Conservation (phyloP, 345 rosid species). For the Boechera stricta region DNA sequence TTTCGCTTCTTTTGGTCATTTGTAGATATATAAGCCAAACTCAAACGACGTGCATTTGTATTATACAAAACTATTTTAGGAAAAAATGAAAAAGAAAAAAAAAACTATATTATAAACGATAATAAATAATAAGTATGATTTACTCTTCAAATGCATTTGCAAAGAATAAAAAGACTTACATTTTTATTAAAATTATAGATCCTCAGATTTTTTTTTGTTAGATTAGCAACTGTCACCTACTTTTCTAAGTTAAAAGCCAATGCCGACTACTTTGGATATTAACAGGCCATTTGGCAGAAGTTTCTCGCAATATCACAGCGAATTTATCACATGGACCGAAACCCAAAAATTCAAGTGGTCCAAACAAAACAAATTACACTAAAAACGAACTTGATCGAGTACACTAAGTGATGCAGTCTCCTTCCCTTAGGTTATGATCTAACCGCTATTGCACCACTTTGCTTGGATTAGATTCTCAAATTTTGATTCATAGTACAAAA, state of each 20-base stretch:
- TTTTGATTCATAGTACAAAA: not conserved
- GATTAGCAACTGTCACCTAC: not conserved
- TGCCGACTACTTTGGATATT: not conserved
- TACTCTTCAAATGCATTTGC: not conserved
- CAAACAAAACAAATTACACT: not conserved
- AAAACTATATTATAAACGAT: too few relatives aligned
- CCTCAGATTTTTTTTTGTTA: not conserved
- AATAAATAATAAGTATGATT: too few relatives aligned
- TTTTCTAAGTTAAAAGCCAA: not conserved
- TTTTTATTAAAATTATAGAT: too few relatives aligned
- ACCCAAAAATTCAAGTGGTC: not conserved
- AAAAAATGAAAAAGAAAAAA: not conserved
- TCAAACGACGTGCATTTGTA: not conserved
- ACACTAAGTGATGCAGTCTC: not conserved
- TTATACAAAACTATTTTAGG: not conserved
- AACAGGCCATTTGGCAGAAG: not conserved
- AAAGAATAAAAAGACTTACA: not conserved
- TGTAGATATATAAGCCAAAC: conserved; percentile 1
- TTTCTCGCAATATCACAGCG: too few relatives aligned
- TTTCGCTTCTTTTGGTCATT: not conserved
- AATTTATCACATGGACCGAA: not conserved
- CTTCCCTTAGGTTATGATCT: not conserved
- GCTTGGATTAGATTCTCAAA: not conserved
- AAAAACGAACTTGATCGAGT: too few relatives aligned
- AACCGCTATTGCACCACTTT: not conserved